Evolutionary conservation across 495 filamentous ascomycete genomes (phyloP), one percentile per base, ranked within the genome.

Genomic region (Aspergillus olivimuriae): DNA sequence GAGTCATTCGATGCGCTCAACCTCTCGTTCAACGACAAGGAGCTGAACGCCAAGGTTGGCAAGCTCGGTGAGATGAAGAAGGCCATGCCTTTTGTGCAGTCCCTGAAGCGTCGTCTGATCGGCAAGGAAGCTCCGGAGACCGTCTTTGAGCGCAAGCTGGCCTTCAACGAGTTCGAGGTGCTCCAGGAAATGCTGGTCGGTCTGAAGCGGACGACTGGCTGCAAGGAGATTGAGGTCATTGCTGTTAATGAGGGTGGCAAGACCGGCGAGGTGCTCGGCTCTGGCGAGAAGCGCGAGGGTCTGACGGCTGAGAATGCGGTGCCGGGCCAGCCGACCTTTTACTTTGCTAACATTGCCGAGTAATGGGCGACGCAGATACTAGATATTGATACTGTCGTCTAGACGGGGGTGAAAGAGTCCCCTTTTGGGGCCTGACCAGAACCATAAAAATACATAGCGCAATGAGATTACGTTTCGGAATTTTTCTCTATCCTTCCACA

Each of bases 21-120:
- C 45, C 48, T 87, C 46, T 60, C 57, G 17, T 59, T 84, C 51
- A 80, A 94, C 48, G 87, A 94, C 56, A 94, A 92, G 70, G 77
- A 76, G 41, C 68, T 96, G 15, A 86, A 77, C 53, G 76, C 76
- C 39, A 77, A 81, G 54, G 76, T 91, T 16, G 77, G 74, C 53
- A 89, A 89, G 68, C 77, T 92, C 56, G 75, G 77, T 20, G 91
- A 96, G 66, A 87, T 85, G 77, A 98, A 98, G 78, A 88, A 91
- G 65, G 91, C 87, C 19, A 97, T 97, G 92, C 94, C 94, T 4
- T 98, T 96, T 56, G 81, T 97, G 4, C 89, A 97, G 63, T 65
- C 57, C 1, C 66, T 98, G 38, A 96, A 95, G 82, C 83, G 77
- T 54, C 76, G 86, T 15, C 74, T 98, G 18, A 61, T 83, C 34